These are phyloP conservation scores for Naganishia onofrii DNA, from an alignment of 768 basidiomycete species.

Conservation along the genomic window DNA sequence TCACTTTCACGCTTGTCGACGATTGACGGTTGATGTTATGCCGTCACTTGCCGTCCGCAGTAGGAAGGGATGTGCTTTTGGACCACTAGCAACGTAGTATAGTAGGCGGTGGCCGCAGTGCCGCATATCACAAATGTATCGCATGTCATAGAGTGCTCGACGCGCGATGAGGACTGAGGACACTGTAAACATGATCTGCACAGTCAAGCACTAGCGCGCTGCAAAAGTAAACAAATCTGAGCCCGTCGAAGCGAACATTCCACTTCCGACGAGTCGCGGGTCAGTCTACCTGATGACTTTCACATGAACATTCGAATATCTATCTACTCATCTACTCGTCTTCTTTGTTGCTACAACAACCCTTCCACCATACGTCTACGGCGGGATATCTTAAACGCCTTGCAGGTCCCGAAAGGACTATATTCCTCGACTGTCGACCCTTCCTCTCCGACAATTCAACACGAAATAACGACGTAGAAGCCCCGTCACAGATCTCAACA, in stretches of 20 bases:
- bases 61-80: no score
- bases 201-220: no score
- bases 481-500: not conserved
- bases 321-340: not conserved
- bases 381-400: not conserved
- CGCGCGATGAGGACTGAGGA: no score
- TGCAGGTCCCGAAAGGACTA: not conserved
- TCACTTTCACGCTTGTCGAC: no score
- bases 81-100: no score
- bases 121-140: no score
- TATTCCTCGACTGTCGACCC: not conserved
- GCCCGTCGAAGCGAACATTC: conserved; percentile 15
- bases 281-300: conserved; percentile 5
- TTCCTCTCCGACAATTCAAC: not conserved
- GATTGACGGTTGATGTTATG: no score
- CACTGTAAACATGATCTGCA: no score
- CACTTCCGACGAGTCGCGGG: conserved; percentile 17
- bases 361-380: not conserved
- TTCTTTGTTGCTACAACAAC: not conserved
- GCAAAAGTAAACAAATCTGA: conserved; percentile 23
- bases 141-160: no score
- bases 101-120: no score
- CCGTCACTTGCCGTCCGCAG: no score
- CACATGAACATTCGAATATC: conserved; percentile 2
- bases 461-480: not conserved